Base-by-base conservation (phyloP, 2,329 filamentous ascomycete genomes). In the Hymenoscyphus occultus region DNA sequence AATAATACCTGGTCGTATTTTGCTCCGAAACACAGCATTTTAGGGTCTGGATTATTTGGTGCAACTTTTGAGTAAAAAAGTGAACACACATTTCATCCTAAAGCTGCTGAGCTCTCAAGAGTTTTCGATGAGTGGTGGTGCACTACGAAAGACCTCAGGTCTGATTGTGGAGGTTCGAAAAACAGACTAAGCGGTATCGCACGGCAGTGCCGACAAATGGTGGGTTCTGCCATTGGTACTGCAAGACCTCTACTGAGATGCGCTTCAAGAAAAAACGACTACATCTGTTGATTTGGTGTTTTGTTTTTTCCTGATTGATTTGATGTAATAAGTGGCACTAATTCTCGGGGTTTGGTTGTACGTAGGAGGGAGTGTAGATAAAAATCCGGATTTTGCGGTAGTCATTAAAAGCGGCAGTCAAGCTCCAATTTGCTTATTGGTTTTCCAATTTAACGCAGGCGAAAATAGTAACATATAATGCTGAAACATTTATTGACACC, bases 41-140 rank as follows among this genome's bases (percentile, higher is more conserved):
- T 28, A 19, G 22, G 28, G 3, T 16, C 32, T 19, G 5, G 32
- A 10, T 45, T 61, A 40, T 14, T 31, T 16, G 39, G 48, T 5
- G 59, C 14, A 9, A 67, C 60, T 16, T 59, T 59, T 19, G n/a
- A 42, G 48, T 63, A 54, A 5, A 67, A 57, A 6, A 64, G 39
- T 13, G 39, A 48, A 39, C 66, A 67, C 22, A 66, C 51, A 48
- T 51, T 58, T 54, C 66, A 67, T 7, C 63, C 65, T 9, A 45
- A 60, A 31, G 42, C 42, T 6, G 66, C 61, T 14, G 64, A 61
- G 13, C 13, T 45, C 22, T 66, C 61, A 7, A 67, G 28, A 31
- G 22, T 60, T 31, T 67, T 60, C 19, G 62, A 40, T 9, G 64
- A 67, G 56, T 31, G 45, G 62, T 67, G 66, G 51, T 67, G 66